A percentile compares a stretch with the other conserved stretches of the same genome.
Conservation (phyloP, 2,329 filamentous ascomycete species). For the Triangularia verruculosa region DNA sequence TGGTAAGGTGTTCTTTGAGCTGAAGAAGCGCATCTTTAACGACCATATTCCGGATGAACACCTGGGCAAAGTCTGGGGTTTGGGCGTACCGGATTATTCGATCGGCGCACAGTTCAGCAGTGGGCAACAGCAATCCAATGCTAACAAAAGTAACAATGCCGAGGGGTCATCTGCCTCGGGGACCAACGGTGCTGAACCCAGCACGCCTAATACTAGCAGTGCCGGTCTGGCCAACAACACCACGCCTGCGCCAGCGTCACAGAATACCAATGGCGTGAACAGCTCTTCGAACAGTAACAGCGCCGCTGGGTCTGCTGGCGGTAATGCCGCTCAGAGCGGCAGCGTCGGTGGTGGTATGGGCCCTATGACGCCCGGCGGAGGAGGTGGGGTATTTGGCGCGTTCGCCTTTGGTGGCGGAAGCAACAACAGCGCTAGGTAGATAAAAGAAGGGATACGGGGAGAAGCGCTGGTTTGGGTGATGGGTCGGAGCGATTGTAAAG, state of each 20-base stretch:
- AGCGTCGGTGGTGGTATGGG: conserved; percentile 44
- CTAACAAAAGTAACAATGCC: conserved; percentile 20
- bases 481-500: background rate
- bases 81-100: conserved; percentile 68
- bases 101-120: conserved; percentile 31
- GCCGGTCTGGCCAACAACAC: conserved; percentile 38
- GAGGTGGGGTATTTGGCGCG: conserved; percentile 71
- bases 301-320: background rate
- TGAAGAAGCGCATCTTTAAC: conserved; percentile 84
- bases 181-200: conserved; percentile 52
- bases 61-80: conserved; percentile 86
- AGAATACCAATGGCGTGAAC: conserved; percentile 51
- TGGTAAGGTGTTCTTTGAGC: conserved; percentile 90
- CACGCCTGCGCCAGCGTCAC: conserved; percentile 57
- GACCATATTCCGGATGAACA: conserved; percentile 78
- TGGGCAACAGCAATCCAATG: conserved; percentile 8
- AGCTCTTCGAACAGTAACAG: background rate
- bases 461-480: background rate
- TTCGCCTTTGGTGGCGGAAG: conserved; percentile 42
- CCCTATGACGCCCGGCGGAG: conserved; percentile 74
- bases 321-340: conserved; percentile 41
- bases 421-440: background rate
- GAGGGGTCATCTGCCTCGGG: conserved; percentile 29
- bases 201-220: conserved; percentile 63
- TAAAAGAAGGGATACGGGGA: background rate